Conservation (phyloP, 1,139 yeast species). For the Magnusiomyces ingens region DNA sequence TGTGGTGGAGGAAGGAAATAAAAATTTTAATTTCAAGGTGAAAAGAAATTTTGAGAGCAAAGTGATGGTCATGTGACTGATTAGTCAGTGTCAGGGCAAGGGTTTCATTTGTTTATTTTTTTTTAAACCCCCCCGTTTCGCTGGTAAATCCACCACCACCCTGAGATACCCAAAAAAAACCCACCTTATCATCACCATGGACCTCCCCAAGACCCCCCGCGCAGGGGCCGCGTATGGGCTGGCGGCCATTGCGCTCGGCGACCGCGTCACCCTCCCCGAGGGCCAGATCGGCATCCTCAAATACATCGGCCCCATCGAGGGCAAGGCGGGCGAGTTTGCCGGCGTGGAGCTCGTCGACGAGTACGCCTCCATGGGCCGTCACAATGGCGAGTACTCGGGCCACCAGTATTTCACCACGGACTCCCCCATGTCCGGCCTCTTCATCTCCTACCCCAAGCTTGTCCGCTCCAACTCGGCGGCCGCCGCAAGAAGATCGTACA, state of each 20-base stretch:
- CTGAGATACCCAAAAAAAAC: neutral
- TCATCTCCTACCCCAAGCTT: constrained; percentile 17
- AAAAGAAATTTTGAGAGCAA: neutral
- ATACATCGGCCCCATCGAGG: constrained; percentile 68
- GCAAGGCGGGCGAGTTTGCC: constrained; percentile 73
- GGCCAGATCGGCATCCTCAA: constrained; percentile 52
- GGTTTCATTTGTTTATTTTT: neutral
- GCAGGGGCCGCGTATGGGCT: constrained; percentile 12
- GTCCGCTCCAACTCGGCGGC: neutral
- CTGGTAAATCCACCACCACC: neutral
- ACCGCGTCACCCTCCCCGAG: constrained; percentile 36
- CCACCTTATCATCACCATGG: neutral
- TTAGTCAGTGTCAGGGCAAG: neutral
- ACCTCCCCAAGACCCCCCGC: neutral
- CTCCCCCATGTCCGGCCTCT: constrained; percentile 21
- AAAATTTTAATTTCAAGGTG: neutral
- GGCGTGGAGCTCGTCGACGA: constrained; percentile 78
- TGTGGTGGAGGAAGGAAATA: neutral
- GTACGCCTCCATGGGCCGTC: constrained; percentile 61
- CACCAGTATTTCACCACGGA: constrained; percentile 12
- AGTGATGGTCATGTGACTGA: no score
- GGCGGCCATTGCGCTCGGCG: constrained; percentile 28
- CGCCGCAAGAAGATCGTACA: neutral
- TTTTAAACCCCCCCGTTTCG: neutral
- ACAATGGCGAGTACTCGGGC: constrained; percentile 63